Base-by-base conservation (phyloP, 73 alveolate species). In the Paramecium pentaurelia region DNA sequence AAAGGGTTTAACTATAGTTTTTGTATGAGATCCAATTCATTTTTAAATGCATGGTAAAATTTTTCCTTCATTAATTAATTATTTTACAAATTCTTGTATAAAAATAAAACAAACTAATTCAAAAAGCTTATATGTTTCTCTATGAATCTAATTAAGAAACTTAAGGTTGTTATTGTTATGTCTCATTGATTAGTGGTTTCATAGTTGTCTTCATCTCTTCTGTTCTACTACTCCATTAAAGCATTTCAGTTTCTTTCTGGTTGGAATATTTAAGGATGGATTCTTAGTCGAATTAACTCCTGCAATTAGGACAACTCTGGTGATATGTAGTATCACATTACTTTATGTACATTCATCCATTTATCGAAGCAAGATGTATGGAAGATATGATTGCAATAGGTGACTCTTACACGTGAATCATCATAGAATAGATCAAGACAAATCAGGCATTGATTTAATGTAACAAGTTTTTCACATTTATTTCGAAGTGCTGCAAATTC, bases 331-430 rank as follows among this genome's bases (percentile, higher is more conserved):
- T 32, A 32, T 68, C 47, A 83, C 34, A 42, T 30, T 83, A 83
- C 93, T 58, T 86, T 54, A 86, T 86, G 73, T n/a, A 59, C 38
- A 30, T 86, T 58, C 93, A 86, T 54, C 93, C 93, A 86, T 18
- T 59, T 77, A 25, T 71, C 68, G 1, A 86, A 54, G 16, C 93
- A 86, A 34, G 73, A 70, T 11, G 83, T 40, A 28, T 86, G 93
- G 51, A 54, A 86, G 34, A 86, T 73, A 58, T 86, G 93, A 44
- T 86, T 86, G 60, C 93, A 86, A 58, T 86, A 86, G 40, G 93
- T 86, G n/a, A 73, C 73, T 30, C 93, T 70, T 59, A 86, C 60
- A 54, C 4, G 70, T 7, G 70, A 54, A 4, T 54, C 70, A 54
- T 54, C 70, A 8, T 54, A 54, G 25, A 54, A 54, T 2, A 54